These are phyloP conservation scores for Hypoxylon sp. DNA, from an alignment of 2,329 filamentous ascomycete species.

Conservation along the genomic window DNA sequence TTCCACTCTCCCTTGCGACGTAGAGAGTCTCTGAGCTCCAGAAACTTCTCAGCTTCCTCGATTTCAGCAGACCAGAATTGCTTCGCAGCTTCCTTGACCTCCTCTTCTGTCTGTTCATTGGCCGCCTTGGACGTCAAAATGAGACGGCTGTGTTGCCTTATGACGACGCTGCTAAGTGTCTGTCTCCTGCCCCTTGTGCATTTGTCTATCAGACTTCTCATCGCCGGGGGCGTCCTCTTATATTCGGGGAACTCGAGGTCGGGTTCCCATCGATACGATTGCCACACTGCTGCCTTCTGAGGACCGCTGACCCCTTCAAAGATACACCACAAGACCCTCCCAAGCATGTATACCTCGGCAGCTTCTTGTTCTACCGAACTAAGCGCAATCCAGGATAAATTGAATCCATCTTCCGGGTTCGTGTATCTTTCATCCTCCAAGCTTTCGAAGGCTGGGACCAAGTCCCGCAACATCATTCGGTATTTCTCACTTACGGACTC, in stretches of 20 bases:
- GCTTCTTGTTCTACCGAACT: conserved; percentile 66
- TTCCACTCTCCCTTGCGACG: conserved; percentile 61
- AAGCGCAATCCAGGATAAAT: conserved; percentile 70
- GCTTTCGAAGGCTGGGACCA: conserved; percentile 65
- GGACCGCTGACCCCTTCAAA: conserved; percentile 73
- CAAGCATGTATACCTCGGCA: conserved; percentile 74
- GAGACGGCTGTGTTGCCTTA: conserved; percentile 63
- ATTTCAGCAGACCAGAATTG: conserved; percentile 67
- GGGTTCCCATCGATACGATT: conserved; percentile 71
- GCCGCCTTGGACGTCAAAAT: conserved; percentile 58
- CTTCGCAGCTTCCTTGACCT: conserved; percentile 55
- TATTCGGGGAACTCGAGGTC: conserved; percentile 70
- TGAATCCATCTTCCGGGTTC: conserved; percentile 67
- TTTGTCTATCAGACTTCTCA: conserved; percentile 65
- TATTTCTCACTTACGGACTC: conserved; percentile 60
- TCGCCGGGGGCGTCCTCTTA: conserved; percentile 60
- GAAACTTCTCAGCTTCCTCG: conserved; percentile 63
- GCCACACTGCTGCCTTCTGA: conserved; percentile 70
- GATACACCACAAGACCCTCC: conserved; percentile 73
- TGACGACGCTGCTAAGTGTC: conserved; percentile 62
- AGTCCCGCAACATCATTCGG: conserved; percentile 57
- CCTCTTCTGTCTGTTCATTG: conserved; percentile 55
- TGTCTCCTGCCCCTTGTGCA: conserved; percentile 66
- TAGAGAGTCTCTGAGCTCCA: conserved; percentile 59
- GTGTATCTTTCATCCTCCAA: conserved; percentile 61